Conservation (phyloP, 345 rosid species). For the Pistacia integerrima region DNA sequence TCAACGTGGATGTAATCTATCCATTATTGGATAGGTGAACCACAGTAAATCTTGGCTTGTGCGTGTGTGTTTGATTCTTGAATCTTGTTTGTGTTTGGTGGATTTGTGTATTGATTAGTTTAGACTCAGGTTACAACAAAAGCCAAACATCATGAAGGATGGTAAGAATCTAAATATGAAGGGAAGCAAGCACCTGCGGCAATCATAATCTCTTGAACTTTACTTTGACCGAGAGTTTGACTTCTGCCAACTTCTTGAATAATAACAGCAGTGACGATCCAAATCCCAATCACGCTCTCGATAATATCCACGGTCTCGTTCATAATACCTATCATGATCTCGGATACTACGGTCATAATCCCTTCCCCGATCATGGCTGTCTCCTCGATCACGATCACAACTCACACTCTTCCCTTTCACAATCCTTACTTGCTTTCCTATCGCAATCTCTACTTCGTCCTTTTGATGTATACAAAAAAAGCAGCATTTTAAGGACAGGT, state of each 20-base stretch:
- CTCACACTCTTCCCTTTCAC: slow-evolving; percentile 50
- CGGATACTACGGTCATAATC: slow-evolving; percentile 86
- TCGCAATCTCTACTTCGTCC: slow-evolving; percentile 57
- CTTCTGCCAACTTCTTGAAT: slow-evolving; percentile 72
- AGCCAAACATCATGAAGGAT: not conserved
- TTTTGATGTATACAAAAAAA: slow-evolving; percentile 56
- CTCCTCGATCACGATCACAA: slow-evolving; percentile 66
- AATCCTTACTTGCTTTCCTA: slow-evolving; percentile 38
- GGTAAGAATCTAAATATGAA: not conserved
- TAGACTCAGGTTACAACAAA: too few species aligned
- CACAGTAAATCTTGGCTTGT: too few species aligned
- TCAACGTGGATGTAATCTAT: too few species aligned
- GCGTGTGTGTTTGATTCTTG: too few species aligned
- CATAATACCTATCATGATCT: slow-evolving; percentile 80
- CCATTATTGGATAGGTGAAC: too few species aligned
- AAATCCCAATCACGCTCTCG: slow-evolving; percentile 66
- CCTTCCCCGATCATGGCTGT: slow-evolving; percentile 75
- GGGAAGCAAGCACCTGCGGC: slow-evolving; percentile 59
- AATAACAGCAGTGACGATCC: slow-evolving; percentile 70
- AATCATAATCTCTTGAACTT: slow-evolving; percentile 75
- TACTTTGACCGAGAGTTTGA: slow-evolving; percentile 88
- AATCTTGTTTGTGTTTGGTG: too few species aligned
- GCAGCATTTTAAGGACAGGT: not conserved
- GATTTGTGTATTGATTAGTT: too few species aligned
- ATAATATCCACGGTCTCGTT: slow-evolving; percentile 66